Evolutionary conservation across 257 asterid species (phyloP).

Genomic region (Petunia secreta): DNA sequence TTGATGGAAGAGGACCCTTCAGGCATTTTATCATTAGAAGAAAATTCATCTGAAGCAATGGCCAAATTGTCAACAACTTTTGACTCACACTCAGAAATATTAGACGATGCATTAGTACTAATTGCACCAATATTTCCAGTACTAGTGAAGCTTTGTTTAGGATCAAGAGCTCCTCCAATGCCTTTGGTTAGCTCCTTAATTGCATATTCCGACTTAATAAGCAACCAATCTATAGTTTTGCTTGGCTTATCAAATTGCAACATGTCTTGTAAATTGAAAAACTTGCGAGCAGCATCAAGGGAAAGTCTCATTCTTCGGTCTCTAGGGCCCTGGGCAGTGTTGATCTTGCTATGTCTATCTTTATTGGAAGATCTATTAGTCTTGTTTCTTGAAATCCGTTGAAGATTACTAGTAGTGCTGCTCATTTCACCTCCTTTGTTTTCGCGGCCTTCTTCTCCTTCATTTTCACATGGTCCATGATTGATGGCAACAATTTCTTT

Average conservation of each 20-base stretch:
- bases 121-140: conserved; percentile 21
- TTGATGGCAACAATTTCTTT: no score
- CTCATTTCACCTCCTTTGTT: not conserved
- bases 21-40: conserved; percentile 7
- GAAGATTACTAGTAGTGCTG: not conserved
- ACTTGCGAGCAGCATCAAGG: conserved; percentile 57
- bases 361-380: conserved; percentile 39
- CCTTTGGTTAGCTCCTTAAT: conserved; percentile 40
- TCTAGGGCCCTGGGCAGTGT: conserved; percentile 69
- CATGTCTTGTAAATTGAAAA: conserved; percentile 65
- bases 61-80: not conserved
- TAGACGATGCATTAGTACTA: conserved; percentile 25
- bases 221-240: conserved; percentile 67
- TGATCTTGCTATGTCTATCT: conserved; percentile 81
- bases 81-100: conserved; percentile 44
- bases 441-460: not conserved
- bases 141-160: conserved; percentile 23
- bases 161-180: not conserved
- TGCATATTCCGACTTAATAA: conserved; percentile 46
- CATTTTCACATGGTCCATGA: no score
- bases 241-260: conserved; percentile 74
- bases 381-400: conserved; percentile 18
- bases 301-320: conserved; percentile 80
- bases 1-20: not conserved
- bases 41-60: conserved; percentile 26